Base-by-base conservation (phyloP, 2,329 filamentous ascomycete species). In the Cercospora sp. region DNA sequence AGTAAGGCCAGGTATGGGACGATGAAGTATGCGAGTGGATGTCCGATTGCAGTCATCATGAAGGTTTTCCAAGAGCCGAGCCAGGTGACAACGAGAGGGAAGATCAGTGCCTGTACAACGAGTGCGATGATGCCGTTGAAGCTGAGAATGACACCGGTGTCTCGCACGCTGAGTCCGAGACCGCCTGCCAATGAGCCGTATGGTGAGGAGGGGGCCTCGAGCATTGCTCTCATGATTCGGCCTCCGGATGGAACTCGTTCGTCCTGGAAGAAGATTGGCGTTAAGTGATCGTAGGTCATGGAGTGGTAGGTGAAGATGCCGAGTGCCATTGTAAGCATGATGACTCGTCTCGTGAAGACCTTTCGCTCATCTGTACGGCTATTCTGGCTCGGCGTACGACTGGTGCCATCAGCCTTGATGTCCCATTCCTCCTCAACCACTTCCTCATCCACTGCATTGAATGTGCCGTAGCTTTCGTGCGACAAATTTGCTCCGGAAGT, bases 271-370 rank as follows among this genome's bases (percentile, higher is more conserved):
- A 97, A 97, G 68, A 97, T 97, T 7, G 94, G 94, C 64, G 97
- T 84, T 0, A 97, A 86, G 26, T 97, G 92, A 76, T 97, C 94
- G 80, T 92, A 97, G 0, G 91, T 93, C 93, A 97, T 97, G 42
- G 91, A 93, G 80, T 97, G 94, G 78, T 97, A 97, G 4, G 93
- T 95, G 81, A 97, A 97, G 71, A 97, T 92, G 55, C 91, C 92
- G 59, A 97, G 82, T 1, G 94, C 90, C n/a, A 93, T 76, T 45
- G 95, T 88, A 63, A 97, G 87, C 79, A 91, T 89, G 72, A 91
- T 83, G 68, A 97, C 89, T 48, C 86, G 87, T 79, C 82, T 84
- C 1, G 85, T 89, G 73, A 90, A 87, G 62, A 85, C 83, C 68
- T 83, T 83, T 30, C 81, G 76, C 13, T 78, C 77, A 61, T 73